Base-by-base conservation (phyloP, 352 stramenopile genomes). In the Pythium coloratum region DNA sequence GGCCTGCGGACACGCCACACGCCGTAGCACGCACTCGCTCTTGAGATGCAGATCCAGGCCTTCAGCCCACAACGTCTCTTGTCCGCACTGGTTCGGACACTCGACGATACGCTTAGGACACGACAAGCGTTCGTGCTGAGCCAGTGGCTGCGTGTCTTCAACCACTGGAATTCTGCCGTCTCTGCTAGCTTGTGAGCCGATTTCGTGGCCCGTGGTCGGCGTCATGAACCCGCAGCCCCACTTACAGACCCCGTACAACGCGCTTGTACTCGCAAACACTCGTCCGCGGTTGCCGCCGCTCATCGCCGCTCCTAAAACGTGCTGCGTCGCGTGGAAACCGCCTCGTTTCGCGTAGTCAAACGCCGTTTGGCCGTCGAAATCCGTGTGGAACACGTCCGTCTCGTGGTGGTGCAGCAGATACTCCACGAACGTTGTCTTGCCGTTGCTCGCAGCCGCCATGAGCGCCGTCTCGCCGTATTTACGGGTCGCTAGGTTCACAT, bases 201-300 rank as follows among this genome's bases (percentile, higher is more conserved):
- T 73, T 0, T 61, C 30, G 51, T 86, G 71, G 14, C 55, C 75
- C 2, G 80, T 64, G 3, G 66, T 62, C 5, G 55, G 47, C 13
- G 72, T 58, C 75, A 92, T 78, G 59, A 89, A 81, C 6, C 83
- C 80, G 24, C 83, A 92, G 18, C 81, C 83, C 80, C 80, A 89
- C 36, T 86, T 86, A 49, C 83, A 92, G 0, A 89, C 73, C 0
- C 78, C 75, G 32, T 79, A 85, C 16, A 87, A 46, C 6, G 73
- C 80, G 13, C 76, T 86, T 20, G 66, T 51, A 13, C 66, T 75
- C 26, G 65, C 67, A 34, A 81, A 77, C 8, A 80, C 70, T 13
- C 72, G 66, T 6, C 69, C 76, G 24, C 71, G 80, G 20, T 72
- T 76, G 2, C 80, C 81, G 20, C 63, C 70, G 33, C 50, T 66